Conservation (phyloP, 2,329 filamentous ascomycete species). For the Pseudocercospora crystallina region DNA sequence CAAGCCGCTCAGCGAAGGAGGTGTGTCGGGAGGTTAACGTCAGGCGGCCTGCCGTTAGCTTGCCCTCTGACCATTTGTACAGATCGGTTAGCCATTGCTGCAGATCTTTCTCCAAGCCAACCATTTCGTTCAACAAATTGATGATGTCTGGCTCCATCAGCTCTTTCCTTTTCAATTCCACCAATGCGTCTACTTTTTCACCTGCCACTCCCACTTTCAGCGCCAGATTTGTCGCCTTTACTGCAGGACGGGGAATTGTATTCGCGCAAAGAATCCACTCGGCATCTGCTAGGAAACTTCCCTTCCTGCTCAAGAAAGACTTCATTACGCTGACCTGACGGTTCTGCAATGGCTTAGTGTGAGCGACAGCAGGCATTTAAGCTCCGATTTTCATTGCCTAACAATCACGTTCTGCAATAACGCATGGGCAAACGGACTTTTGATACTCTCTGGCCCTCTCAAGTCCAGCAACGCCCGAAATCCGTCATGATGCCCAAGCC, state of each 20-base stretch:
- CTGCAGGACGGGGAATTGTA: neutral
- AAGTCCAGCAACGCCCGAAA: constrained; percentile 2
- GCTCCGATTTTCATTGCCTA: too few species aligned
- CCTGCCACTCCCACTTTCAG: neutral
- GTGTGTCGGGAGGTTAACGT: neutral
- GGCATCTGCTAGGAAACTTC: neutral
- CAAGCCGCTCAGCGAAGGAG: neutral
- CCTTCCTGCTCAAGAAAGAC: neutral
- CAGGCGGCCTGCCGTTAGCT: neutral
- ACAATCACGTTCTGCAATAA: too few species aligned
- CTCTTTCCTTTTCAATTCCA: neutral
- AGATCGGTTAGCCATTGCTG: neutral
- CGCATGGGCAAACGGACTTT: too few species aligned
- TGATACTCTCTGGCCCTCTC: too few species aligned
- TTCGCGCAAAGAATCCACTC: neutral
- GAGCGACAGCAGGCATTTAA: neutral
- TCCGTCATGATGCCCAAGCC: neutral
- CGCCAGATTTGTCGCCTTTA: neutral
- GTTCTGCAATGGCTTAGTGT: neutral
- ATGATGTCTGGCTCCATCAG: neutral
- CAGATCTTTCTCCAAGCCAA: neutral
- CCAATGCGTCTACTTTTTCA: neutral
- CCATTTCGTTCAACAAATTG: neutral
- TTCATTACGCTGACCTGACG: neutral
- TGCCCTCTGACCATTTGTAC: neutral